Evolutionary conservation across 768 basidiomycete genomes (phyloP), one percentile per base, ranked within the genome.

Genomic region (Paxillus rubicundulus): DNA sequence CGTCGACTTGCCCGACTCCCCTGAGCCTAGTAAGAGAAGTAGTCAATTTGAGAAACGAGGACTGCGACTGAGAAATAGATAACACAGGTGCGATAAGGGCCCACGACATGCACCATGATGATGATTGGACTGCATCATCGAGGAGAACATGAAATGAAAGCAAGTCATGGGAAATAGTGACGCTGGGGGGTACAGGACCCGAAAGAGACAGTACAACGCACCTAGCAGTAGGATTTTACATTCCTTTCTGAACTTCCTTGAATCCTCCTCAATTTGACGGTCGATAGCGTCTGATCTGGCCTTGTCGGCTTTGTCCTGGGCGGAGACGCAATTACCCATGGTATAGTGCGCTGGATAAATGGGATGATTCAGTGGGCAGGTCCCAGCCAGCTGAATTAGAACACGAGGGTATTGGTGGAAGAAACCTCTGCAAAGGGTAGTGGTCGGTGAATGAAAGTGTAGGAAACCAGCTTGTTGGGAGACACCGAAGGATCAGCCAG

Each of bases 221-320:
- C 92, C 94, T n/a, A 97, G 76, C 13, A 97, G 74, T 18, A 97
- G 71, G 60, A 97, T 94, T 80, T 95, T 95, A 76, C 91, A 94
- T 67, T 95, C 93, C 62, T 85, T 83, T 67, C 86, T 86, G 57
- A 87, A 87, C 68, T 80, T 84, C 68, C 82, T 84, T 14, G 79
- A 80, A 68, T 95, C 94, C 72, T 94, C 92, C 65, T 94, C 91
- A 48, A 94, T 81, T 70, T 84, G 80, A 57, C 79, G 82, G 77
- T 94, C 92, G 61, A 94, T 94, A 63, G 76, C 74, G 67, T 87
- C 85, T 16, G 85, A 87, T 65, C 76, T 76, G 44, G 79, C 77
- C 66, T 79, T 82, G 57, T 78, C 84, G 28, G 75, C 78, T 45
- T 76, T 77, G 70, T 85, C 84, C 49, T 70, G 68, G 30, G 70